Conservation (phyloP, 495 filamentous ascomycete species). For the Lophiotrema nucula region DNA sequence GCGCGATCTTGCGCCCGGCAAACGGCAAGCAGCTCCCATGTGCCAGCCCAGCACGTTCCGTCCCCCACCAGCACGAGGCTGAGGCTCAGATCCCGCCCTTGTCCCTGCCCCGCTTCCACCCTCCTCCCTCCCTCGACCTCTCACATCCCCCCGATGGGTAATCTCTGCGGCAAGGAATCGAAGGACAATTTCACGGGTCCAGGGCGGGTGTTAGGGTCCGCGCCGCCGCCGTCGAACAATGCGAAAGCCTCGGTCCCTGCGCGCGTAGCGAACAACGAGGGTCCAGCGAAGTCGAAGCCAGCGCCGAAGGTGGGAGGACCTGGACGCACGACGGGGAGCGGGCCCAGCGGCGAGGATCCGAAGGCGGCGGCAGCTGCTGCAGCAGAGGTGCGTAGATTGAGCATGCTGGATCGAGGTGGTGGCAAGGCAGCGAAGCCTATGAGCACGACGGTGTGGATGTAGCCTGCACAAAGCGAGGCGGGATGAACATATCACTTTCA, state of each 20-base stretch:
- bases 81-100: not conserved
- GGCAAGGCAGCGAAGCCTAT: slow-evolving; percentile 6
- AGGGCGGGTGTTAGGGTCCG: slow-evolving; percentile 17
- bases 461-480: slow-evolving; percentile 1
- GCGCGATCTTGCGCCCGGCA: not conserved
- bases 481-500: too few relatives aligned
- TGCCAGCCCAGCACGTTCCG: not conserved
- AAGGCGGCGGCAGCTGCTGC: slow-evolving; percentile 22
- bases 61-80: slow-evolving; percentile 15
- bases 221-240: slow-evolving; percentile 12
- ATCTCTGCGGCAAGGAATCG: slow-evolving; percentile 27
- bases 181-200: slow-evolving; percentile 31
- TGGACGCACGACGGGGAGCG: slow-evolving; percentile 10
- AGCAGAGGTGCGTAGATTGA: slow-evolving; percentile 30
- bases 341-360: slow-evolving; percentile 8
- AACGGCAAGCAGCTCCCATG: not conserved
- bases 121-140: not conserved
- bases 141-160: slow-evolving; percentile 15
- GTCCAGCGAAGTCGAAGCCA: not conserved
- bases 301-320: slow-evolving; percentile 15
- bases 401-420: not conserved
- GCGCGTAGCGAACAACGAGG: not conserved
- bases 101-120: not conserved
- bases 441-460: slow-evolving; percentile 27
- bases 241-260: slow-evolving; percentile 24